Evolutionary conservation across 2,329 filamentous ascomycete species (phyloP), one percentile per base, ranked within the genome.

Genomic region (Lasiodiplodia gonubiensis): DNA sequence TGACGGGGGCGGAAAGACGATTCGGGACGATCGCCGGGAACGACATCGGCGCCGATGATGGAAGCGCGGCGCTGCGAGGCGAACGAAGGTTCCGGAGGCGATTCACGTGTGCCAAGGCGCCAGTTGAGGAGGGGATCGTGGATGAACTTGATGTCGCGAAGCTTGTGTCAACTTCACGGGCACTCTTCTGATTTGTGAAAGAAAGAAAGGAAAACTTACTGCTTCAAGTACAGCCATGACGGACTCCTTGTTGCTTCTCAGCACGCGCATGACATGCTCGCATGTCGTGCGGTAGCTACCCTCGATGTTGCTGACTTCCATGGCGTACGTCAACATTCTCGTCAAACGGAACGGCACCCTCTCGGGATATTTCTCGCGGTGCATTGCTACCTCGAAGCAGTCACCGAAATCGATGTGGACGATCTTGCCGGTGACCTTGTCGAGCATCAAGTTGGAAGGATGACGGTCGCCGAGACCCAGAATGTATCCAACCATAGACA

Each of bases 401-500:
- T 99, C 95, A 73, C 95, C 96, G 75, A 99, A 99, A 83, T 99
- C 95, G 73, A 99, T 98, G 78, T 99, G 95, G 71, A 99, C 90
- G 70, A 99, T 95, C 83, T 97, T 97, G 76, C 95, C 95, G 0
- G 94, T 98, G 69, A 96, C 89, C 48, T 93, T 91, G 79, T 99
- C 95, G 49, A 99, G 90, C 91, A 99, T 96, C 75, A 99, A 83
- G 79, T 99, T 99, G 69, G 93, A 97, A 46, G 96, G 96, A 81
- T 99, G 95, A 57, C 96, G 90, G 81, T 99, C 95, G 66, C 95
- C 95, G 16, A 99, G 85, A 69, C 95, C 96, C 25, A 99, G 88
- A 71, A 99, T 98, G 79, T 99, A 99, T 70, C 95, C 95, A n/a
- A 98, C 95, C 93, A 99, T 99, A n/a, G 93, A 97, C 95, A 99